Conservation (phyloP, 2,329 filamentous ascomycete species). For the Cercospora sesami region DNA sequence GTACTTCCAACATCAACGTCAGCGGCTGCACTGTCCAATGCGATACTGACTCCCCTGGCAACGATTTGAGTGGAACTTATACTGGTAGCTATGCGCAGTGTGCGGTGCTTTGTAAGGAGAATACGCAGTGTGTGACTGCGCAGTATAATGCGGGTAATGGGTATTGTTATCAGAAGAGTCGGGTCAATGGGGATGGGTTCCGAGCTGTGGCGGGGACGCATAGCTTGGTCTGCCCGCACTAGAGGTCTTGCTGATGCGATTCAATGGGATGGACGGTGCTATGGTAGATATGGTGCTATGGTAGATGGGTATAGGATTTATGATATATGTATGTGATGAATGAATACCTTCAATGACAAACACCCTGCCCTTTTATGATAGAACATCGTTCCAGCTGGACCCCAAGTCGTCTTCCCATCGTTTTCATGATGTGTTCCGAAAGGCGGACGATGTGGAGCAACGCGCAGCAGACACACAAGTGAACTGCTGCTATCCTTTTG, state of each 20-base stretch:
- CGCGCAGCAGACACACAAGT: too few species aligned
- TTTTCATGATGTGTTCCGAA: too few species aligned
- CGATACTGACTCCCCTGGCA: neutral
- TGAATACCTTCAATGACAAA: neutral
- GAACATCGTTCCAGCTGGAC: too few species aligned
- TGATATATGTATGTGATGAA: neutral
- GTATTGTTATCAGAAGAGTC: neutral
- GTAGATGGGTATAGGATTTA: neutral
- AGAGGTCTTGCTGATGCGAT: neutral
- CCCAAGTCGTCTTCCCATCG: too few species aligned
- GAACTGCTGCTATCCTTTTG: too few species aligned
- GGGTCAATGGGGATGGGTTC: neutral
- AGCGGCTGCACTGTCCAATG: conserved; percentile 3
- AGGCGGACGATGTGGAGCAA: too few species aligned
- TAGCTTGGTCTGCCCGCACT: neutral
- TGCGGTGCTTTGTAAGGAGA: neutral
- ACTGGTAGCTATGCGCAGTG: neutral
- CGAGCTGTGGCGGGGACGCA: neutral
- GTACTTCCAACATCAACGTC: conserved; percentile 7
- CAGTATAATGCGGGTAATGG: neutral
- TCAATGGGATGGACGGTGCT: neutral
- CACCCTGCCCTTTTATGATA: too few species aligned
- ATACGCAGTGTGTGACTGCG: neutral
- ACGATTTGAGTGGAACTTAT: neutral
- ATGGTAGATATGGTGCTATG: neutral